Evolutionary conservation across 176 grass and related monocot genomes (phyloP).

Genomic region (Dendrocalamus sinicus): DNA sequence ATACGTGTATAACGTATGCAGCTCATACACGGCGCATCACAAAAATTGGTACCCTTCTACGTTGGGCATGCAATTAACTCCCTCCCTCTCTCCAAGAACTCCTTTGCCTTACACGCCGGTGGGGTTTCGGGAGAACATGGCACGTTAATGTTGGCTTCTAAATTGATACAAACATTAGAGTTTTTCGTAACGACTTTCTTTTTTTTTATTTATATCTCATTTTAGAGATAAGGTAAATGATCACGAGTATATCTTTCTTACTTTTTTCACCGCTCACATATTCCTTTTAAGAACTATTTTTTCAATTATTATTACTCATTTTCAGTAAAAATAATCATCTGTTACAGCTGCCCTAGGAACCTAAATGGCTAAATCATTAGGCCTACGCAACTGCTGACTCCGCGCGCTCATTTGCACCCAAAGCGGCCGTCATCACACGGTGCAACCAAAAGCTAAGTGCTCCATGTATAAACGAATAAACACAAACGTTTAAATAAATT

Average conservation of each 20-base stretch:
- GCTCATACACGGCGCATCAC: neutral
- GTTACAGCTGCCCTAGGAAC: neutral
- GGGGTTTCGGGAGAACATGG: too few relatives aligned
- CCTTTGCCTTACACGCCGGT: neutral
- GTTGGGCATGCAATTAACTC: slow-evolving; percentile 14
- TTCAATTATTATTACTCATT: too few relatives aligned
- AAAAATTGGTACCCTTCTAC: slow-evolving; percentile 5
- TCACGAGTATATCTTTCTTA: too few relatives aligned
- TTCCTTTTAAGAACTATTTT: too few relatives aligned
- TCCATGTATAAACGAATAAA: neutral
- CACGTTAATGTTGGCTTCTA: too few relatives aligned
- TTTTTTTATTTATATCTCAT: too few relatives aligned
- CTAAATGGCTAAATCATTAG: slow-evolving; percentile 30
- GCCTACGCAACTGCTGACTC: slow-evolving; percentile 23
- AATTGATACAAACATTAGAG: too few relatives aligned
- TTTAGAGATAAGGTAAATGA: too few relatives aligned
- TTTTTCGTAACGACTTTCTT: too few relatives aligned
- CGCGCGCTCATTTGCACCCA: neutral
- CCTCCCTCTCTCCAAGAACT: neutral
- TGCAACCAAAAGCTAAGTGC: neutral
- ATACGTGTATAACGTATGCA: slow-evolving; percentile 25
- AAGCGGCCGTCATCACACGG: neutral
- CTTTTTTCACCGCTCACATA: too few relatives aligned
- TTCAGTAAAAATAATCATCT: too few relatives aligned
- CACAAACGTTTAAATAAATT: neutral